Evolutionary conservation across 2,329 filamentous ascomycete genomes (phyloP), one percentile per base, ranked within the genome.

Genomic region (Fusarium sp.): DNA sequence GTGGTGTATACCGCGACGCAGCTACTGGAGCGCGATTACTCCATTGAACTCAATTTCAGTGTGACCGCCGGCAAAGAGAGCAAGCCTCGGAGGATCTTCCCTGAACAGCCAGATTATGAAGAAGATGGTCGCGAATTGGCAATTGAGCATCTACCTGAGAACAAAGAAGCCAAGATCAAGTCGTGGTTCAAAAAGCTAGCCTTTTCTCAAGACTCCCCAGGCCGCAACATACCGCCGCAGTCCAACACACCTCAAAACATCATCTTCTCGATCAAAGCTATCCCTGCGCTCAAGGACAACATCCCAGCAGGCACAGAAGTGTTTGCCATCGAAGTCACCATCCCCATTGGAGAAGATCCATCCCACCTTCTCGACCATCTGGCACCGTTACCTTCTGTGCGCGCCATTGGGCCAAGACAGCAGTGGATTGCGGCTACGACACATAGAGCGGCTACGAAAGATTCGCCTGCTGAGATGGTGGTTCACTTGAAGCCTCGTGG

Each of bases 341-440:
- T 56, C 2, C 53, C 53, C 5, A 56, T 56, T 12, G 53, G 53
- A 0, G 53, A 56, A 44, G 53, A 56, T 15, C 12, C 53, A 24
- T 56, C 53, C 12, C 53, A 56, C 44, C 53, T 56, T 12, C 53
- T 56, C 0, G 53, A 56, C 0, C 53, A 44, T 44, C 26, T 56
- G 0, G 53, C 53, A 6, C 53, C 53, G 1, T 0, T 56, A 0
- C 53, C 53, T 28, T 6, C 53, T 18, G 38, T 56, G 4, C 53
- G 53, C 4, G 53, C 53, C 8, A 44, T 56, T 32, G 53, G 53
- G 3, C 38, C 38, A 0, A 24, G 38, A 8, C 53, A 56, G 22
- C 53, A 56, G 13, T 56, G 53, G 53, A 56, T 56, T 2, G 53
- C 53, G 12, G 53, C 53, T 24, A 56, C 38, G 1, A 56, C 53